Base-by-base conservation (phyloP, 2,329 filamentous ascomycete species). In the Coniochaeta sp. region DNA sequence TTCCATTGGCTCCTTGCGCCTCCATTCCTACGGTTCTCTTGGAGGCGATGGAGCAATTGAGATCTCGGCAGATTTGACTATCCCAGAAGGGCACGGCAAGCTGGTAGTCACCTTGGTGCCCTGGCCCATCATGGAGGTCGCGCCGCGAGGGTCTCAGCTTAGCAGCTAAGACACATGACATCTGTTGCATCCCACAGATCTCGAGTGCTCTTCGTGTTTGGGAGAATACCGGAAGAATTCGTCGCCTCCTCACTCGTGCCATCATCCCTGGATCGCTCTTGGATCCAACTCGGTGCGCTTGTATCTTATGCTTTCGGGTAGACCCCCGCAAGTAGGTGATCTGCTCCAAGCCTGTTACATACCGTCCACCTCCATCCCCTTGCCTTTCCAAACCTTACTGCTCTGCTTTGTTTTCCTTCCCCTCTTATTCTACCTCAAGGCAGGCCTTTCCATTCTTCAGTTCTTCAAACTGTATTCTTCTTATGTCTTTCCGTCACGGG, bases 381-480 rank as follows among this genome's bases (percentile, higher is more conserved):
- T 62, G 55, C 63, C 50, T 17, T 26, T 26, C 24, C 9, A 3
- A 26, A 26, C 42, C 42, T 47, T 26, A 17, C 14, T 14, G 47
- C 22, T 8, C 47, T 52, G 14, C 47, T 52, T 59, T 60, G 55
- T 60, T 50, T 61, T 32, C 58, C 58, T 55, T 63, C 60, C 61
- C 54, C 59, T 62, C 59, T 62, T 62, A 55, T 64, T 55, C 26
- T 50, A 59, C 64, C 61, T 59, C 60, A 66, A 69, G 66, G 64
- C 66, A 58, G 69, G 68, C 63, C 65, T 65, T 64, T 61, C 14
- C 59, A 30, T 40, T 60, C 62, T 58, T 64, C 58, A 60, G 44
- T 64, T 63, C 47, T 62, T 60, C 50, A 38, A 17, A 40, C 44
- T 52, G 10, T 26, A 47, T 61, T 62, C 58, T 44, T 60, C 24